phyloP scores from a whole-genome alignment of 2,329 filamentous ascomycete species.

The Stenocarpella maydis region DNA sequence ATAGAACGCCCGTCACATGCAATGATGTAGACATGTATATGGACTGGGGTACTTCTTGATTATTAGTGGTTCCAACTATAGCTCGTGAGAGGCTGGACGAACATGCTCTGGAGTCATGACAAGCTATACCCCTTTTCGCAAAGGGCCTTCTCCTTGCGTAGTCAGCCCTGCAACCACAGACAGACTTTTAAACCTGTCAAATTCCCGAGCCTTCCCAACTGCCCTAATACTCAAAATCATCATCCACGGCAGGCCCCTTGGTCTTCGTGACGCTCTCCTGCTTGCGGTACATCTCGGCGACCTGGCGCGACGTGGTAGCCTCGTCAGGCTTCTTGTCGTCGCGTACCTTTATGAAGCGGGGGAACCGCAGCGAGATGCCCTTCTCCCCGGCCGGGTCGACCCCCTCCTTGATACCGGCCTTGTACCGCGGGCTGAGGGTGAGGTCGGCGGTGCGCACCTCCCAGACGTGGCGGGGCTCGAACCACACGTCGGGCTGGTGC shows the following conservation, averaged over 20 bases:
- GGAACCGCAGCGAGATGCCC: conserved; percentile 90
- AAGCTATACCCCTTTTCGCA: background rate
- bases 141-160: background rate
- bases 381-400: conserved; percentile 74
- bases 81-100: background rate
- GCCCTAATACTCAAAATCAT: conserved; percentile 92
- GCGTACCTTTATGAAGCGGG: conserved; percentile 87
- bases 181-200: background rate
- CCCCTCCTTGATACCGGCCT: conserved; percentile 85
- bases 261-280: conserved; percentile 90
- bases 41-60: background rate
- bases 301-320: conserved; percentile 83
- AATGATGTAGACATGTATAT: background rate
- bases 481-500: conserved; percentile 98
- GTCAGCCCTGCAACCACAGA: background rate
- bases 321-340: conserved; percentile 97
- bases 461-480: conserved; percentile 94
- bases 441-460: conserved; percentile 97
- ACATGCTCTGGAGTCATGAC: background rate
- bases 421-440: conserved; percentile 90
- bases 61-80: background rate
- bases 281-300: conserved; percentile 96
- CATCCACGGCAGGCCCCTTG: conserved; percentile 87
- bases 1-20: background rate
- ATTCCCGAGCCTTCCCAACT: no score